Conservation (phyloP, 2,329 filamentous ascomycete species). For the Elsinoe australis region DNA sequence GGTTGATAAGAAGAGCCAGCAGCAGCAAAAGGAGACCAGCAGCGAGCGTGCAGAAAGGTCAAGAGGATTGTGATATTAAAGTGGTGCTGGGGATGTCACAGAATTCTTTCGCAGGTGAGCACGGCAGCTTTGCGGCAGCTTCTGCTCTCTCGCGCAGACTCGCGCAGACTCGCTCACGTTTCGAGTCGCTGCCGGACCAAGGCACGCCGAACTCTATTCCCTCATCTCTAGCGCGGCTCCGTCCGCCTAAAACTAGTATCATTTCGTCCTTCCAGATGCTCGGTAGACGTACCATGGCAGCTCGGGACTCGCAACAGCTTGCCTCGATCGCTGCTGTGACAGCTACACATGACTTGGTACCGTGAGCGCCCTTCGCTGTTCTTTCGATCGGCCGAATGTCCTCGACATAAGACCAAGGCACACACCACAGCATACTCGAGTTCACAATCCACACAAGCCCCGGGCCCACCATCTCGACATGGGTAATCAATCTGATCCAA, state of each 20-base stretch:
- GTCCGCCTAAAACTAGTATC: no score
- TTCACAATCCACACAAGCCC: not conserved
- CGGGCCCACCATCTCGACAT: not conserved
- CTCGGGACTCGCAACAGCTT: conserved; percentile 2
- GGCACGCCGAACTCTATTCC: conserved; percentile 10
- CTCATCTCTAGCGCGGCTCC: not conserved
- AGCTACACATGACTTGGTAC: not conserved
- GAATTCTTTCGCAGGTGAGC: conserved; percentile 2
- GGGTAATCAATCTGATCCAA: conserved; percentile 9
- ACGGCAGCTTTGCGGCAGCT: not conserved
- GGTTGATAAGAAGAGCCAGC: no score
- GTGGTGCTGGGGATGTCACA: conserved; percentile 15
- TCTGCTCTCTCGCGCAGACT: no score
- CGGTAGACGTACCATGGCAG: not conserved
- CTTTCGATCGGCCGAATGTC: no score
- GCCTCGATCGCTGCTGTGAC: no score
- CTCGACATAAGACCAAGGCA: no score
- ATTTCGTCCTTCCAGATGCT: not conserved
- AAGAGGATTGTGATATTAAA: no score
- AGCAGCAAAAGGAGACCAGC: no score
- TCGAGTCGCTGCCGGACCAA: conserved; percentile 6
- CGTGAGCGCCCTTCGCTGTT: no score
- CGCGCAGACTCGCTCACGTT: no score
- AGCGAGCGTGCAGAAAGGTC: conserved; percentile 12
- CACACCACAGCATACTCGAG: not conserved